Evolutionary conservation across 495 filamentous ascomycete species (phyloP), one percentile per base, ranked within the genome.

Genomic region (Penicillium flavigenum): DNA sequence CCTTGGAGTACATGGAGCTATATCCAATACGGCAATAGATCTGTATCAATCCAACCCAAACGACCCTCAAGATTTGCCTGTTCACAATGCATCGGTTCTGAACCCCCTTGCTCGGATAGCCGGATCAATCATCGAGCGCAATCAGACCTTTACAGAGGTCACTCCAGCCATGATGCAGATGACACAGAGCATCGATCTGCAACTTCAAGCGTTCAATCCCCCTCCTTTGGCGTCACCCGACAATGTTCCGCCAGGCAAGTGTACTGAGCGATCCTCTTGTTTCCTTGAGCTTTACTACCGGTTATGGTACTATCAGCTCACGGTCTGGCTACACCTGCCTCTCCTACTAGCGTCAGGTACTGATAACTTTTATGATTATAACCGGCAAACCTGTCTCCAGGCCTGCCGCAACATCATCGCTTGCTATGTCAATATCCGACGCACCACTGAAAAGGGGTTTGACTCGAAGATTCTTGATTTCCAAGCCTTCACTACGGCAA

Each of bases 401-500:
- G 73, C 76, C 11, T 50, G 14, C 17, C 47, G 47, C 31, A 20
- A 74, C 36, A 71, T 78, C 61, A 68, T 82, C n/a, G 60, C 47
- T 11, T 59, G 66, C n/a, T 83, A 79, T 58, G 66, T 63, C 14
- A 32, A 52, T 8, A 57, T 82, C 10, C 75, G 80, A n/a, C 29
- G 54, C 12, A 54, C 58, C 3, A 64, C 61, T 43, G 55, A 55
- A 17, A 61, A 62, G 4, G 63, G 63, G 19, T 67, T 71, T 34
- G 74, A 69, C 59, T 81, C 76, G 65, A 79, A 81, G 47, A 57
- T 79, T 3, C 63, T 79, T 34, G 80, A 83, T 58, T 83, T 82
- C 52, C 70, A 79, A 55, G 79, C 68, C 10, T 83, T 83, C 64
- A 80, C 72, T 7, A 70, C 72, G 0, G 73, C 79, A 14, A 70